Percentiles rank a stretch among this genome's conserved stretches.
These are phyloP conservation scores for Arxiozyma slooffiae DNA, from an alignment of 1,139 yeast genomes.

Conservation along the genomic window DNA sequence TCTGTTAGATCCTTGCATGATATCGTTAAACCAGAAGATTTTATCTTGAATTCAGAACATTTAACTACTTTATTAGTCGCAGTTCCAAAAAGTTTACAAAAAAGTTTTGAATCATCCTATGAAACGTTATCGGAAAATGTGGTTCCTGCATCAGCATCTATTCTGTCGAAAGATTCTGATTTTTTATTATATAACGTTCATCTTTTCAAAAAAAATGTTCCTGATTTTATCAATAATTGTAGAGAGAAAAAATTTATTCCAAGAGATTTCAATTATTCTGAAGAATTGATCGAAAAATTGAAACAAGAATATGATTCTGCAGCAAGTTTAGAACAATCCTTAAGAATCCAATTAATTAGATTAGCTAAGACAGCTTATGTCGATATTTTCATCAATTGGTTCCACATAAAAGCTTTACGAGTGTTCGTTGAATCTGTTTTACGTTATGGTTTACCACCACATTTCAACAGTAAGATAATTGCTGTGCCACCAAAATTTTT, in stretches of 20 bases:
- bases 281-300: slow-evolving; percentile 59
- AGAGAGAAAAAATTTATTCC: slow-evolving; percentile 90
- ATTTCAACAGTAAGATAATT: slow-evolving; percentile 52
- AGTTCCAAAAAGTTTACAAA: slow-evolving; percentile 58
- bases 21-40: slow-evolving; percentile 73
- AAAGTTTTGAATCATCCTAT: slow-evolving; percentile 56
- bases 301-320: slow-evolving; percentile 73
- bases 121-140: slow-evolving; percentile 75
- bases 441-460: slow-evolving; percentile 94
- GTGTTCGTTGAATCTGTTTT: slow-evolving; percentile 62
- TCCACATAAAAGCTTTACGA: slow-evolving; percentile 67
- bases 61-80: slow-evolving; percentile 75
- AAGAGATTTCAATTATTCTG: slow-evolving; percentile 84
- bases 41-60: slow-evolving; percentile 78
- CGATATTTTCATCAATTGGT: slow-evolving; percentile 77
- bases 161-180: slow-evolving; percentile 64
- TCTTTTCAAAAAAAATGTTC: slow-evolving; percentile 68
- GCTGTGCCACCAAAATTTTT: slow-evolving; percentile 36
- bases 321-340: slow-evolving; percentile 58
- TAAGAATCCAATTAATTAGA: slow-evolving; percentile 71
- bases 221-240: slow-evolving; percentile 57
- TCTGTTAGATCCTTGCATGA: slow-evolving; percentile 86
- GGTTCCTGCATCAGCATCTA: slow-evolving; percentile 79
- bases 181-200: slow-evolving; percentile 68
- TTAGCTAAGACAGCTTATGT: slow-evolving; percentile 80